phyloP scores from a whole-genome alignment of 495 filamentous ascomycete species.

The Penicillium paxilli region DNA sequence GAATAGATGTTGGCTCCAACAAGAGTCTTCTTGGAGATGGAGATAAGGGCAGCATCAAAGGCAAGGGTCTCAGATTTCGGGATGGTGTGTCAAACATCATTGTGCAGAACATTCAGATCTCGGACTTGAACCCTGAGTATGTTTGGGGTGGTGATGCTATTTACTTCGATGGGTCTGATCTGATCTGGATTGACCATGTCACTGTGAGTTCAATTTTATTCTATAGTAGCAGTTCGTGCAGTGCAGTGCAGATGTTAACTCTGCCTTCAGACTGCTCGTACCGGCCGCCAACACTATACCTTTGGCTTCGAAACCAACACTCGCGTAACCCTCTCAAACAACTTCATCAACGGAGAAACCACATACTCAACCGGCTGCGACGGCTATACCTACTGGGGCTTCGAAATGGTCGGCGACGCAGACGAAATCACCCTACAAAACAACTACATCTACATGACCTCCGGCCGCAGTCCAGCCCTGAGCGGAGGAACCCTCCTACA shows the following conservation, averaged over 20 bases:
- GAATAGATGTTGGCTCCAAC: conserved; percentile 23
- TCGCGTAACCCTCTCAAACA: conserved; percentile 26
- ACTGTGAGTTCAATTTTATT: conserved; percentile 6
- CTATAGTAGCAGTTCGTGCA: background rate
- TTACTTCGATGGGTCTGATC: conserved; percentile 13
- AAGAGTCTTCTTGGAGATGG: conserved; percentile 28
- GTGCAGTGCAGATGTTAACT: background rate
- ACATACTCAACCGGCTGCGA: conserved; percentile 47
- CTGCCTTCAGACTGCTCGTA: conserved; percentile 34
- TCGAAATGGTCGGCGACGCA: conserved; percentile 43
- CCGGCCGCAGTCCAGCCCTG: conserved; percentile 46
- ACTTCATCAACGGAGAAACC: conserved; percentile 45
- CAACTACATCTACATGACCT: conserved; percentile 49
- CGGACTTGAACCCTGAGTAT: conserved; percentile 29
- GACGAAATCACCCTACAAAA: conserved; percentile 44
- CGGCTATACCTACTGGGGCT: conserved; percentile 47
- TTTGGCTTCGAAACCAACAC: conserved; percentile 31
- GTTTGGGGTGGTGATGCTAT: conserved; percentile 29
- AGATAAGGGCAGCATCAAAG: conserved; percentile 25
- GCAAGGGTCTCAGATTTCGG: conserved; percentile 26
- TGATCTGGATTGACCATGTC: conserved; percentile 29
- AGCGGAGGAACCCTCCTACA: conserved; percentile 39
- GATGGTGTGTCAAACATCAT: conserved; percentile 29
- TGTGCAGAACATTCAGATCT: conserved; percentile 35
- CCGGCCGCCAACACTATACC: conserved; percentile 45